A percentile compares a stretch with the other conserved stretches of the same genome.
Evolutionary conservation across 495 filamentous ascomycete species (phyloP).

Genomic region (Coniosporium apollinis): DNA sequence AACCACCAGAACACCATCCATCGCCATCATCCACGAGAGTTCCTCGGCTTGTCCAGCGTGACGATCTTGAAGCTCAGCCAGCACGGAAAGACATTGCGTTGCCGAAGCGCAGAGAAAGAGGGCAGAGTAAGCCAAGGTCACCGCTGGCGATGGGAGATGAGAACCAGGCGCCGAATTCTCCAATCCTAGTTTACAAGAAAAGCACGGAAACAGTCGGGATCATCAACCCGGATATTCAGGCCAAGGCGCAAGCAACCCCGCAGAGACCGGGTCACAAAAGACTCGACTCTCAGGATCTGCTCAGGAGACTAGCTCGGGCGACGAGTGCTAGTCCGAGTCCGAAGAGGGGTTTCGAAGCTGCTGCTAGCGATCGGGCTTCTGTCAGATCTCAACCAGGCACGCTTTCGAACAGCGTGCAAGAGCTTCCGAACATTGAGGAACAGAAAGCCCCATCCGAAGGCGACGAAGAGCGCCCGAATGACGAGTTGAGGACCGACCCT

Average conservation of each 20-base stretch:
- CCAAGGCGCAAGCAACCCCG: conserved; percentile 10
- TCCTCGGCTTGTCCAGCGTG: conserved; percentile 3
- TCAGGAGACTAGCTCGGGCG: conserved; percentile 45
- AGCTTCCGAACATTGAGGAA: no score
- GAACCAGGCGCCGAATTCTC: conserved; percentile 33
- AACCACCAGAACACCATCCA: conserved; percentile 26
- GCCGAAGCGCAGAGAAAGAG: conserved; percentile 12
- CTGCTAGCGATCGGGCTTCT: no score
- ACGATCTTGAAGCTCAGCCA: background rate
- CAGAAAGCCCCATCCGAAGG: no score
- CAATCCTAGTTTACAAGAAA: conserved; percentile 36
- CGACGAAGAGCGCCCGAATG: no score
- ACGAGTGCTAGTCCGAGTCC: conserved; percentile 37
- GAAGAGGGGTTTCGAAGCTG: no score
- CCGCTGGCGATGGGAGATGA: conserved; percentile 21
- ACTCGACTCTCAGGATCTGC: conserved; percentile 48
- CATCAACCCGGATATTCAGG: conserved; percentile 10
- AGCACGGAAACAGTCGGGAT: conserved; percentile 16
- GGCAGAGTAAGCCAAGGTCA: conserved; percentile 13
- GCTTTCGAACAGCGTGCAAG: no score
- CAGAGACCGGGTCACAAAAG: conserved; percentile 16
- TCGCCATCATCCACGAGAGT: conserved; percentile 16
- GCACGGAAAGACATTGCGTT: background rate
- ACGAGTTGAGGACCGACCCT: no score
- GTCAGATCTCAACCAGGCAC: no score